Evolutionary conservation across 805 yeast species (phyloP), one percentile per base, ranked within the genome.

Genomic region (Torulaspora gathmanii): DNA sequence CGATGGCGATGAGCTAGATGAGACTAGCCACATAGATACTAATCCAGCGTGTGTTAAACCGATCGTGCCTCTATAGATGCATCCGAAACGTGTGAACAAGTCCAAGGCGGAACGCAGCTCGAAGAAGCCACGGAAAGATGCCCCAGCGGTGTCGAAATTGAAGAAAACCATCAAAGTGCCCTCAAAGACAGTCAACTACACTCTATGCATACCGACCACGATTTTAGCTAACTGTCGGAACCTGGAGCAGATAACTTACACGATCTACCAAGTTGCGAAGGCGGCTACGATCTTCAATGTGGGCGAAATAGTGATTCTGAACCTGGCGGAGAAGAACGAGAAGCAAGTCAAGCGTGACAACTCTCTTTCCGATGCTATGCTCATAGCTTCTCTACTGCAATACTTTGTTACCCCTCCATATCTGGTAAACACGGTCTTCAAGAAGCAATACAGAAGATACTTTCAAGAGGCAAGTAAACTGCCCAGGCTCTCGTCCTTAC

Each of bases 381-480:
- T 81, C 6, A 72, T 87, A 44, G 89, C 91, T 1, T 70, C 82
- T 1, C 69, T 89, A 31, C 67, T 89, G 45, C 95, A 87, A 60
- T 88, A 70, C 60, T 86, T 86, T 57, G 79, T 88, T 12, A 88
- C 96, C 0, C 96, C 96, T 1, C 84, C 87, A 39, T 86, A 89
- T 58, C 70, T 89, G 34, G 76, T 81, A 15, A 81, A 82, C 49
- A 65, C 81, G 2, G 72, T 83, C 4, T 86, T 88, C 68, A 71
- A 74, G 49, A 67, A 72, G 19, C 67, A 71, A 53, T 58, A 69
- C 49, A 47, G 63, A 20, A 63, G 68, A 29, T 74, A 78, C 58
- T 78, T 85, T 60, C 72, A 72, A 44, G 73, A 77, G 50, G 96
- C 95, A 0, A 70, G 71, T 28, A 78, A 75, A 51, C 71, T 84